These are phyloP conservation scores for Balansia obtecta DNA, from an alignment of 2,329 filamentous ascomycete genomes.

Conservation along the genomic window DNA sequence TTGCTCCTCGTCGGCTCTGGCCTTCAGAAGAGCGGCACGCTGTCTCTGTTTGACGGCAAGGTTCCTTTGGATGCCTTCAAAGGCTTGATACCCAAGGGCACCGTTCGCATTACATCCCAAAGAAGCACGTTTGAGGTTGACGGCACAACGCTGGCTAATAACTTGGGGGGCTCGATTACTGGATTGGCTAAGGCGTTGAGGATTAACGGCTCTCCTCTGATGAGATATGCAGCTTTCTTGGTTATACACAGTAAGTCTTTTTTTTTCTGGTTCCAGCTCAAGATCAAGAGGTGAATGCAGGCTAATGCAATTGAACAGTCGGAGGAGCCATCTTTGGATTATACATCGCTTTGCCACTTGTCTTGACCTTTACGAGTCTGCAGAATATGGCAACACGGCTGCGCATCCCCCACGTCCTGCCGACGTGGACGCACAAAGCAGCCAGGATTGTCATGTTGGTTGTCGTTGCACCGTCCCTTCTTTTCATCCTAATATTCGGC, in stretches of 20 bases:
- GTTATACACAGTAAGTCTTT: slow-evolving; percentile 4
- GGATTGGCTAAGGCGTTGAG: slow-evolving; percentile 5
- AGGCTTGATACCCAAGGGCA: slow-evolving; percentile 15
- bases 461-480: slow-evolving; percentile 13
- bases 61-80: slow-evolving; percentile 7
- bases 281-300: too few relatives aligned
- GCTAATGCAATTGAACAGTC: slow-evolving; percentile 1
- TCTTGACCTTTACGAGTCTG: slow-evolving; percentile 15
- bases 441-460: slow-evolving; percentile 15
- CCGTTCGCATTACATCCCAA: slow-evolving; percentile 14
- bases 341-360: slow-evolving; percentile 15
- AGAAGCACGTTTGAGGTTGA: slow-evolving; percentile 17
- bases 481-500: slow-evolving; percentile 17
- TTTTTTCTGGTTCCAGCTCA: too few relatives aligned
- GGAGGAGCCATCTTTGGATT: slow-evolving; percentile 13
- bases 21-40: slow-evolving; percentile 13
- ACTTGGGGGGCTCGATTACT: slow-evolving; percentile 5
- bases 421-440: slow-evolving; percentile 11
- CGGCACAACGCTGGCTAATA: slow-evolving; percentile 10
- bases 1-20: slow-evolving; percentile 16
- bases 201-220: slow-evolving; percentile 4
- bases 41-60: slow-evolving; percentile 6
- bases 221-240: not conserved
- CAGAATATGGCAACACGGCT: slow-evolving; percentile 15
- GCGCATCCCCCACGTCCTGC: slow-evolving; percentile 11